Evolutionary conservation across 176 grass and related monocot species (phyloP).

Genomic region (Zea mays): DNA sequence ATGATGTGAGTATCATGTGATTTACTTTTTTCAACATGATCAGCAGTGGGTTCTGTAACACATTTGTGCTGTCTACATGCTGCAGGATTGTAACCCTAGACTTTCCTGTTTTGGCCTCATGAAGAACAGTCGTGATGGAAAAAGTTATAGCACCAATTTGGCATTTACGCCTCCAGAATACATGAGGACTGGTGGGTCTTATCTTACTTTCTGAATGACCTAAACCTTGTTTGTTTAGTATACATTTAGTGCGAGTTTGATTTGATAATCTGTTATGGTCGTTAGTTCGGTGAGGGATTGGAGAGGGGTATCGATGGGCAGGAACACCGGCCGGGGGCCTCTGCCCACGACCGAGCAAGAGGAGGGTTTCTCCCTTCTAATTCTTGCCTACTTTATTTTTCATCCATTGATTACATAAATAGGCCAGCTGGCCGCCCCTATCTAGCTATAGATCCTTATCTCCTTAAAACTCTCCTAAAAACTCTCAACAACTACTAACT

Average conservation of each 20-base stretch:
- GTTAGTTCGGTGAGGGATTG: no score
- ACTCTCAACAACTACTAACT: no score
- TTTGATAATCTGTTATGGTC: no score
- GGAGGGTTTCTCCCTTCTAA: no score
- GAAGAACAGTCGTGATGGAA: constrained; percentile 97
- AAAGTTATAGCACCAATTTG: constrained; percentile 99
- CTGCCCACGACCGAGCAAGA: no score
- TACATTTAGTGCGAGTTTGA: neutral
- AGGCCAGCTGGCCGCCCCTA: no score
- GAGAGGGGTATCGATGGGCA: no score
- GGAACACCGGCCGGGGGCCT: no score
- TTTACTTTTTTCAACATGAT: constrained; percentile 22
- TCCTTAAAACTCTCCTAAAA: no score
- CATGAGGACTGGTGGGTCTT: constrained; percentile 85
- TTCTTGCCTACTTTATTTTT: no score
- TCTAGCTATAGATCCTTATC: no score
- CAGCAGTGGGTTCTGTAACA: constrained; percentile 27
- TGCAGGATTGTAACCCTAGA: constrained; percentile 92
- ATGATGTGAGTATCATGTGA: constrained; percentile 64
- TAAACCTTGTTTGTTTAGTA: constrained; percentile 28
- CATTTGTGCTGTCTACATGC: constrained; percentile 21
- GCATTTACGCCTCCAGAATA: constrained; percentile 99
- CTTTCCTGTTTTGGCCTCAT: constrained; percentile 99
- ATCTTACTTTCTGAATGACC: constrained; percentile 17
- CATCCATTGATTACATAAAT: no score